Base-by-base conservation (phyloP, 2,329 filamentous ascomycete species). In the Purpureocillium takamizusanense region DNA sequence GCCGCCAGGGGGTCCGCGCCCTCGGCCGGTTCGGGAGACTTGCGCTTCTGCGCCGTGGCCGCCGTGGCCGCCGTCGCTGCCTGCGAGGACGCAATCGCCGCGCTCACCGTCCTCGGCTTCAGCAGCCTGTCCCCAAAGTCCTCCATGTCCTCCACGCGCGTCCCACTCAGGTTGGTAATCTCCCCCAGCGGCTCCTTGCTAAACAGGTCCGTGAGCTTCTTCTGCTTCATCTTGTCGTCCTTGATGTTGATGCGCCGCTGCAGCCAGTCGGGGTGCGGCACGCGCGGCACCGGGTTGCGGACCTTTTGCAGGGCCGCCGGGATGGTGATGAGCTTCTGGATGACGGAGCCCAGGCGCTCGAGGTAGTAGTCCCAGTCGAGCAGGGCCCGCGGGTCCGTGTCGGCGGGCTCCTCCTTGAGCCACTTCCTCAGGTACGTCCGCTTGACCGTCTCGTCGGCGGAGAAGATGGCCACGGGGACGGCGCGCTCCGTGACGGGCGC, bases 271-370 rank as follows among this genome's bases (percentile, higher is more conserved):
- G 92, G 92, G 62, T 98, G 94, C 7, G 85, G 73, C 11, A 99
- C 87, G 47, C 94, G 75, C 12, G 92, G 94, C 2, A 97, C 90
- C 0, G 92, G 92, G 53, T 99, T 99, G 39, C 82, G 77, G 39
- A 98, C 75, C 62, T 95, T 97, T 57, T 98, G 92, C 36, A 98
- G 70, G 3, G 94, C 92, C 13, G 92, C 94, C 3, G 92, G 92
- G 48, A 99, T 99, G 1, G 94, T 98, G 56, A 99, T 95, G 39
- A 99, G 76, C 60, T 99, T 99, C 63, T 99, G 92, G 37, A 99
- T 94, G 39, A 98, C 92, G 1, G 90, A 97, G 1, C 89, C 90
- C 15, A 99, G 70, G 65, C 92, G 87, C 54, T 98, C 94, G 2
- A 89, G 72, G 57, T 99, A 99, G 62, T 99, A 99, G 48, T 88